Percentiles rank a stretch among this genome's conserved stretches.
These are phyloP conservation scores for Aphanomyces stellatus DNA, from an alignment of 352 stramenopile species.

Conservation along the genomic window DNA sequence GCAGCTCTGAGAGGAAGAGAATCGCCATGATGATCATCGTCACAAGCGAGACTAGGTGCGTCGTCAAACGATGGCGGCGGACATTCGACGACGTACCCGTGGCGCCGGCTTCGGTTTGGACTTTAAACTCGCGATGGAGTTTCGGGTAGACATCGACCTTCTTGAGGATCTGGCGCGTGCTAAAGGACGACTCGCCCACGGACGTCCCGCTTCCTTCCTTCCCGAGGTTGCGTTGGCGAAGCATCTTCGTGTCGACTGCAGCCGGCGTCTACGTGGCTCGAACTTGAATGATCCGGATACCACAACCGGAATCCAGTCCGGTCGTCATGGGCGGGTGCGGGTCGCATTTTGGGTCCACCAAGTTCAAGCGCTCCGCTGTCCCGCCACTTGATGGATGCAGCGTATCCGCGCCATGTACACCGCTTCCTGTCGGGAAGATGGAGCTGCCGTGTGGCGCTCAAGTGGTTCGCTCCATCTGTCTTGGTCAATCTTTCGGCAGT, in stretches of 20 bases:
- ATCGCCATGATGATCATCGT: conserved; percentile 83
- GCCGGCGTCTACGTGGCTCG: background rate
- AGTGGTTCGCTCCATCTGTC: too few relatives aligned
- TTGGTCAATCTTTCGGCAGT: too few relatives aligned
- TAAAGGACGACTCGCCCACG: conserved; percentile 3
- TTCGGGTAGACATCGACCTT: conserved; percentile 92
- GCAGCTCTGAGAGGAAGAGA: conserved; percentile 87
- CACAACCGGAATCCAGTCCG: background rate
- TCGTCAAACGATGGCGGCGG: background rate
- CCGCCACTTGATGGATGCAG: too few relatives aligned
- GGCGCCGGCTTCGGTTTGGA: conserved; percentile 90
- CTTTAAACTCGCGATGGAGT: conserved; percentile 92
- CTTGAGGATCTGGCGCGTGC: conserved; percentile 47
- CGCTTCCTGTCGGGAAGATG: too few relatives aligned
- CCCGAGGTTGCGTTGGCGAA: conserved; percentile 6
- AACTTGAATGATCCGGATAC: background rate
- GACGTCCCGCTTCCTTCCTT: background rate
- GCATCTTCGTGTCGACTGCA: background rate
- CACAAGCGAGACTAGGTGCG: conserved; percentile 57
- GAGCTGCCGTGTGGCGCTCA: too few relatives aligned
- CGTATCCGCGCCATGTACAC: too few relatives aligned
- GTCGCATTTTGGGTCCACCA: too few relatives aligned
- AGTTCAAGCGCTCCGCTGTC: too few relatives aligned
- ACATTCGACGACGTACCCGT: conserved; percentile 27
- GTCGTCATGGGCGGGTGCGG: background rate